These are phyloP conservation scores for Solanum clarkiae DNA, from an alignment of 257 asterid genomes.

Conservation along the genomic window DNA sequence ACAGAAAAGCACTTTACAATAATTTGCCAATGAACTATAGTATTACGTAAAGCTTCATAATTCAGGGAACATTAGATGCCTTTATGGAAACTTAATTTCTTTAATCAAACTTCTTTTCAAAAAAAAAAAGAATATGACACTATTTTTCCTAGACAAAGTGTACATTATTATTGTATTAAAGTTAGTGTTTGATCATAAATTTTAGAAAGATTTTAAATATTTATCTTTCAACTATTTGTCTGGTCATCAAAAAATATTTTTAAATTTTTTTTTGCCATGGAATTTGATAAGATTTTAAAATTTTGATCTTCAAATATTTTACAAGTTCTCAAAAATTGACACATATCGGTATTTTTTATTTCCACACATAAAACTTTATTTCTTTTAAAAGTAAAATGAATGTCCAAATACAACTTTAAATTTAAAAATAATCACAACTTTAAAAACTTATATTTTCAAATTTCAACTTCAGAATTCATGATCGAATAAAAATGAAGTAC, in stretches of 20 bases:
- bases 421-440: no score
- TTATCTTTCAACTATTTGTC: no score
- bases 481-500: no score
- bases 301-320: no score
- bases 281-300: no score
- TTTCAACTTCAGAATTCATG: no score
- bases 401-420: not conserved
- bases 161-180: not conserved
- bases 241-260: not conserved
- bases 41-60: constrained; percentile 29
- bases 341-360: no score
- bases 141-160: not conserved
- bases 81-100: constrained; percentile 11
- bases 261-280: not conserved
- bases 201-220: not conserved
- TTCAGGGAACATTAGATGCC: constrained; percentile 10
- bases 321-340: no score
- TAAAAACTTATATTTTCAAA: no score
- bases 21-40: constrained; percentile 14
- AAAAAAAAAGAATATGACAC: not conserved
- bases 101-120: not conserved
- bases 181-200: no score
- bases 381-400: no score
- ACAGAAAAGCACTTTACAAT: constrained; percentile 38
- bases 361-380: no score